Base-by-base conservation (phyloP, 2,329 filamentous ascomycete genomes). In the Orbilia oligospora region DNA sequence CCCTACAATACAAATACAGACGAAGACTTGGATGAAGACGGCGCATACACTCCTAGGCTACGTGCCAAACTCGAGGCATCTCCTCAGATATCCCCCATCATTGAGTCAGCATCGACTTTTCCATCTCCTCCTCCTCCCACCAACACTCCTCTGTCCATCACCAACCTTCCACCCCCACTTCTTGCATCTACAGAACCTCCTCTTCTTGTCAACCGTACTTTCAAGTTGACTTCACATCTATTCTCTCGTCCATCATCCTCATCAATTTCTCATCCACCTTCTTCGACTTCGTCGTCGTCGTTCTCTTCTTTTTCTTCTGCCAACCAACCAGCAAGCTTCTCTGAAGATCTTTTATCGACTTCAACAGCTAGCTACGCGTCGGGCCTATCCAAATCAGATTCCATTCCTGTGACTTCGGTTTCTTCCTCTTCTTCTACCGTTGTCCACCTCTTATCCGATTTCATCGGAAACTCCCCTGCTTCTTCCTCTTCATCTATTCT, bases 31-130 rank as follows among this genome's bases (percentile, higher is more conserved):
- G 71, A 65, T 44, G 56, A 61, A 44, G 68, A 78, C 22, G 68
- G 68, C n/a, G 24, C 46, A 12, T 78, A 64, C 20, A 78, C 75
- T 51, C 75, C 75, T 38, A 78, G 69, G 30, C 30, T 78, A 10
- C 68, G 75, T 41, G 68, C 68, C n/a, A 78, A 78, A 68, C 68
- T 68, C 38, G 75, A 68, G 49, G 75, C 75, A 0, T 72, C 75
- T 30, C 75, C 75, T 5, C 68, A 72, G 18, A 30, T 51, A 68
- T 72, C 68, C 18, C 75, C 75, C 36, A 30, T 69, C 10, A 63
- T 67, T 53, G 53, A 41, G 30, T 30, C 75, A 24, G 70, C 61
- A 27, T 56, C 22, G 48, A 38, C 49, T 58, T 51, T 38, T 30
- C 16, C 58, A 16, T 44, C 56, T 46, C 16, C 22, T 33, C 30